Evolutionary conservation across 768 basidiomycete genomes (phyloP).

Genomic region (Jaapia argillacea): DNA sequence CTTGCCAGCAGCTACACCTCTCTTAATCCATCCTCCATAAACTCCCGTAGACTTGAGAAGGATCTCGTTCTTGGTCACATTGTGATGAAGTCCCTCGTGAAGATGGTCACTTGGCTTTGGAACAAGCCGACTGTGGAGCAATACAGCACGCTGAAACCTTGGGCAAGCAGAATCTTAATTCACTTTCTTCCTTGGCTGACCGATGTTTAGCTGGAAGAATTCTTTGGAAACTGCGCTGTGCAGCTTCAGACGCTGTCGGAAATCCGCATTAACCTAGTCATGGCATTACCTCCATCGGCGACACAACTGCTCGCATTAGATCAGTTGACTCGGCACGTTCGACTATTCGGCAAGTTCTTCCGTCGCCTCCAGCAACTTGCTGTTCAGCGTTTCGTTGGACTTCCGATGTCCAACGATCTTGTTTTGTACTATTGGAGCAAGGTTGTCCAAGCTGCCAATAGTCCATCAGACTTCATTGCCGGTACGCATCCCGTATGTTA

Average conservation of each 20-base stretch:
- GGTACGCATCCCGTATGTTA: conserved; percentile 28
- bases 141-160: too few relatives aligned
- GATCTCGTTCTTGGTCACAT: conserved; percentile 54
- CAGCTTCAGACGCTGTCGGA: conserved; percentile 48
- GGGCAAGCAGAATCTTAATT: too few relatives aligned
- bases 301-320: conserved; percentile 31
- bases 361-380: conserved; percentile 61
- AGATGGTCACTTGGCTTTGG: conserved; percentile 69
- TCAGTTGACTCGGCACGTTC: conserved; percentile 57
- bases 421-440: conserved; percentile 78
- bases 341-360: conserved; percentile 73
- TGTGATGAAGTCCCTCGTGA: conserved; percentile 65
- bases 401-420: conserved; percentile 55
- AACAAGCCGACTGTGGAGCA: conserved; percentile 30
- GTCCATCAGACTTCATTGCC: conserved; percentile 39
- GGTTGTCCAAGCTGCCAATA: conserved; percentile 59
- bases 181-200: too few relatives aligned
- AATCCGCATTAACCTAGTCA: conserved; percentile 44
- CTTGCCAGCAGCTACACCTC: conserved; percentile 31
- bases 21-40: conserved; percentile 24
- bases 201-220: conserved; percentile 46
- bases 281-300: conserved; percentile 28
- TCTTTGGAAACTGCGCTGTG: conserved; percentile 49
- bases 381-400: conserved; percentile 43
- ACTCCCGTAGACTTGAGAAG: conserved; percentile 27